Percentiles rank a stretch among this genome's conserved stretches.
phyloP scores from a whole-genome alignment of 2,329 filamentous ascomycete species.

The Colletotrichum aenigma region DNA sequence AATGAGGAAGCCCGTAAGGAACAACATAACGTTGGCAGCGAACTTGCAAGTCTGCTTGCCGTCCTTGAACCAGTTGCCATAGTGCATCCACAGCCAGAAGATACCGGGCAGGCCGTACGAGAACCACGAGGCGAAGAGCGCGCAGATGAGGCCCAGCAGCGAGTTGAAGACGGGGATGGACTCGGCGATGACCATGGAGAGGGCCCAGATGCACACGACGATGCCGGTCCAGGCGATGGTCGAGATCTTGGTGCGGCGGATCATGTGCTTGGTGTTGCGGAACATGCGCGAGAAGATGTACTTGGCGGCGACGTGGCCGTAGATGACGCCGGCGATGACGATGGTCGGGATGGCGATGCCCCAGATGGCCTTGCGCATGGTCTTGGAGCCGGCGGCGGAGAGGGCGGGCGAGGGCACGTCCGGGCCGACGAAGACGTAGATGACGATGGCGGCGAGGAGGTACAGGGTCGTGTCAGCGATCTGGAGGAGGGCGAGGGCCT shows the following conservation, averaged over 20 bases:
- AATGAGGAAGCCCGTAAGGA: constrained; percentile 37
- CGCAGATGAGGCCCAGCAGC: constrained; percentile 65
- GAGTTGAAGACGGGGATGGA: constrained; percentile 73
- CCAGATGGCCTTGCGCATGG: constrained; percentile 68
- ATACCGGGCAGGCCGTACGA: constrained; percentile 54
- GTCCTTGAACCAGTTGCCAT: constrained; percentile 40
- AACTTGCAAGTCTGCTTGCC: constrained; percentile 36
- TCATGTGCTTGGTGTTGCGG: constrained; percentile 59
- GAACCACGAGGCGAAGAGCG: constrained; percentile 72
- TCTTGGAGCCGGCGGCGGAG: constrained; percentile 56
- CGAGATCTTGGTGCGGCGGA: constrained; percentile 52
- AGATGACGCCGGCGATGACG: constrained; percentile 73
- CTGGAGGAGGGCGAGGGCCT: constrained; percentile 54
- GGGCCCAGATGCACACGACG: constrained; percentile 57
- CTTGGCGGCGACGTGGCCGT: constrained; percentile 69
- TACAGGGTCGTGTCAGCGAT: constrained; percentile 65
- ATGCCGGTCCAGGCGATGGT: constrained; percentile 64
- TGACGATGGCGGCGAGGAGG: constrained; percentile 66
- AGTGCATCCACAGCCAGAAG: constrained; percentile 54
- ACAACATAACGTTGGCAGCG: constrained; percentile 31
- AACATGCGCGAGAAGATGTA: constrained; percentile 70
- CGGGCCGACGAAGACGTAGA: constrained; percentile 70
- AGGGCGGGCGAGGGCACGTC: constrained; percentile 69
- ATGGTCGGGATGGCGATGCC: constrained; percentile 74
- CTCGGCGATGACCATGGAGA: constrained; percentile 72